Evolutionary conservation across 129 eudicot species (phyloP), one percentile per base, ranked within the genome.

Genomic region (Flaveria brownii): DNA sequence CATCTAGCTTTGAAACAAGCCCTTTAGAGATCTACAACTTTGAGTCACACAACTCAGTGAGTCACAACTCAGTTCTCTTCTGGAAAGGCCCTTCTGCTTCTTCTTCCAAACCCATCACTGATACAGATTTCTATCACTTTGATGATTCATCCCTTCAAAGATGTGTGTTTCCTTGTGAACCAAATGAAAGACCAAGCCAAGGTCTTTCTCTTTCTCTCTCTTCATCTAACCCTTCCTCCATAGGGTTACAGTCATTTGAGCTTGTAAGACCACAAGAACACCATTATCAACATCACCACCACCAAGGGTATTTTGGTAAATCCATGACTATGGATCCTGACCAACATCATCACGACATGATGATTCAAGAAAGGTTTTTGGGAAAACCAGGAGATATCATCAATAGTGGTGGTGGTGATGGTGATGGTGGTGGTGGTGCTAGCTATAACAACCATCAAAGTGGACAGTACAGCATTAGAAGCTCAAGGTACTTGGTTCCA

Each of bases 121-220:
- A 78, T 47, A 57, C 85, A 17, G 92, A 88, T 50, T 79, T 88
- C 71, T 85, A 87, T 59, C 82, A 85, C 52, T 72, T 79, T 22
- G 90, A 84, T 70, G 90, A 92, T 9, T 78, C 92, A 23, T 74
- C 92, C 45, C 73, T 88, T 84, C 84, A 80, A 74, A 82, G 95
- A 71, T 82, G 88, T 81, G 90, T 86, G 41, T 92, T 89, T 77
- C 83, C 91, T 22, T 87, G 96, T 82, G 96, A 86, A 80, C 84
- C 86, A 41, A 87, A 89, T 70, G 97, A 87, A 77, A 89, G 89
- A 83, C 93, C 91, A 15, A 87, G 91, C 49, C 97, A 89, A 80
- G 96, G 97, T 2, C 89, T 92, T 14, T 92, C 97, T 4, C 89
- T 92, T 57, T 89, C 97, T 72, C 85, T 92, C 36, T 84, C 85